Conservation (phyloP, 495 filamentous ascomycete species). For the Pseudoneurospora amorphoporcata region DNA sequence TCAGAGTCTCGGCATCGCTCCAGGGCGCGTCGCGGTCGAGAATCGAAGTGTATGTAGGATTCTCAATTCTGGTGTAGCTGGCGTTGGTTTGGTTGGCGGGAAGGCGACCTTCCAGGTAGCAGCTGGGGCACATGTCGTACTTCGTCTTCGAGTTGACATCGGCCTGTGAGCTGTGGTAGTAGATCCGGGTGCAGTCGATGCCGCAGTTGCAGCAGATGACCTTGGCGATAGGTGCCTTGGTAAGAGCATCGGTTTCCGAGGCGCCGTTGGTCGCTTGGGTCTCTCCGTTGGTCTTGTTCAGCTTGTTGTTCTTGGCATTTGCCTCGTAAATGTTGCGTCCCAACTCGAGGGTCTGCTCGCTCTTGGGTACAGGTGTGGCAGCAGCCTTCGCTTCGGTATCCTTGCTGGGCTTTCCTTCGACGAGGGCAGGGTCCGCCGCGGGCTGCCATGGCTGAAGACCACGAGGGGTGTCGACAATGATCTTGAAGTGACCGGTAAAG, state of each 20-base stretch:
- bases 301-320: constrained; percentile 74
- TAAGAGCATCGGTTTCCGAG: constrained; percentile 36
- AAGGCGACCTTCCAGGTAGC: constrained; percentile 71
- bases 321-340: constrained; percentile 93
- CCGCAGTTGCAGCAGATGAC: constrained; percentile 84
- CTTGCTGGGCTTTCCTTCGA: constrained; percentile 58
- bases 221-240: constrained; percentile 46
- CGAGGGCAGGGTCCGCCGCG: constrained; percentile 57
- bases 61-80: constrained; percentile 81
- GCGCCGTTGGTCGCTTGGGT: constrained; percentile 48
- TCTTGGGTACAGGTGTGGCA: constrained; percentile 55
- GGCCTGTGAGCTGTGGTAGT: constrained; percentile 73
- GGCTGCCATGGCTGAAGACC: constrained; percentile 93
- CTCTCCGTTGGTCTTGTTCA: constrained; percentile 66
- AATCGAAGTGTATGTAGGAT: constrained; percentile 62
- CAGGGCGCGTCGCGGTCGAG: constrained; percentile 75
- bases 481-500: constrained; percentile 93
- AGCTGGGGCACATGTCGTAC: constrained; percentile 81
- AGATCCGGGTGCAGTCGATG: constrained; percentile 82
- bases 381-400: constrained; percentile 63
- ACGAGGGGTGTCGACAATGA: constrained; percentile 85
- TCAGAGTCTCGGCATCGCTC: constrained; percentile 78
- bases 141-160: constrained; percentile 50
- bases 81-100: constrained; percentile 59
- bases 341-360: constrained; percentile 78